Base-by-base conservation (phyloP, 306 rosid genomes). In the Acacia melanoxylon region DNA sequence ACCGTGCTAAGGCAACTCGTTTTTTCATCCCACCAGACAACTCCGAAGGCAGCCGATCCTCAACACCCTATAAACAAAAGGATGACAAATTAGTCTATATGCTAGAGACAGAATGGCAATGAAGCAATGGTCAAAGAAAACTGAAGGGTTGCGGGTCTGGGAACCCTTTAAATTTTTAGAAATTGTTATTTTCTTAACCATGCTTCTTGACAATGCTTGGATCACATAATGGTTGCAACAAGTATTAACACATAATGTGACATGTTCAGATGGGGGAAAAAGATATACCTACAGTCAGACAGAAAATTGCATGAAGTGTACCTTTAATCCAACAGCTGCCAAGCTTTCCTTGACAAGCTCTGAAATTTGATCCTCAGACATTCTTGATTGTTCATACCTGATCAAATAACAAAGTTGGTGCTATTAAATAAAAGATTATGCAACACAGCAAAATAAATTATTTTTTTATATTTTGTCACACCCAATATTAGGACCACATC, bases 11-110 rank as follows among this genome's bases (percentile, higher is more conserved):
- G 54, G 99, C 99, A 85, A 96, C 98, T 85, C 99, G 90, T 77
- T 96, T 96, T 88, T 96, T 96, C 99, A 96, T 96, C 86, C 99
- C 98, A 66, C 99, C 99, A 41, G 99, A 96, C 87, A 96, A 84
- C 86, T 96, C 99, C 40, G 99, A 96, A 68, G 99, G 99, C 77
- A 92, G 66, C 61, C 98, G 90, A 42, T 96, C 94, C 86, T 96
- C 99, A 82, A 96, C 99, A 74, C 89, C 97, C 99, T 96, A 63
- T 58, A 73, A 41, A 74, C 79, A 77, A 4, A 29, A 51, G 45
- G 40, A 13, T 2, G 25, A 40, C 16, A 61, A 79, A 49, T 74
- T 66, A 77, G 78, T 80, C 51, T 75, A 69, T 20, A 83, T n/a
- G 33, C 27, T 24, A 37, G 40, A 75, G 72, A 77, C 6, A 45